phyloP scores from a whole-genome alignment of 768 basidiomycete genomes.

The Amanita muscaria region DNA sequence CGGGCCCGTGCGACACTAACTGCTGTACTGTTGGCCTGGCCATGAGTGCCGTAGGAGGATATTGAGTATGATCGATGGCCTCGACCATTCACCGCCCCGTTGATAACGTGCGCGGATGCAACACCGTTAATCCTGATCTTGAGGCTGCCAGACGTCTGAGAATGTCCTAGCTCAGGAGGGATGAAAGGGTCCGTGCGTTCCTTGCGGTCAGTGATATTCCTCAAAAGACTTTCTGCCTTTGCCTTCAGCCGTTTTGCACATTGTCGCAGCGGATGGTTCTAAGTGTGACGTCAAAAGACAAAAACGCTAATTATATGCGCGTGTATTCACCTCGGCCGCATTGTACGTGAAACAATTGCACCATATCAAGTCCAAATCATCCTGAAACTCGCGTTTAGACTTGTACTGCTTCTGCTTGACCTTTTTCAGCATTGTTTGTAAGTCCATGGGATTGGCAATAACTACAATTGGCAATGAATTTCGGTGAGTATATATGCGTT shows the following conservation, averaged over 20 bases:
- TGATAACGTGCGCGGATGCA: not conserved
- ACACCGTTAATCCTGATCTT: constrained; percentile 7
- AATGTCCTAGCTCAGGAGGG: constrained; percentile 32
- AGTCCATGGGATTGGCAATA: constrained; percentile 92
- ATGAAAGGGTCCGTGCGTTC: constrained; percentile 69
- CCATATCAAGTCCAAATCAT: constrained; percentile 96
- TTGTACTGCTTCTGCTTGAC: constrained; percentile 90
- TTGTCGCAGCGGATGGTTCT: constrained; percentile 85
- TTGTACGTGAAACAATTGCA: constrained; percentile 92
- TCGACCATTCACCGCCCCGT: constrained; percentile 5
- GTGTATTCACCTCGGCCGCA: constrained; percentile 67
- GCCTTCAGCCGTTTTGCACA: constrained; percentile 73
- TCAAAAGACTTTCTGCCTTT: constrained; percentile 81
- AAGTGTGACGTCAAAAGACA: not conserved
- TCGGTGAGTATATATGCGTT: not conserved
- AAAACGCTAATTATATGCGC: not conserved
- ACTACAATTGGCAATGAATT: constrained; percentile 38
- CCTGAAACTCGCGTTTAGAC: constrained; percentile 87
- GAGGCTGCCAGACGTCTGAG: not conserved
- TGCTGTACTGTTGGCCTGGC: not conserved
- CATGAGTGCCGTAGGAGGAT: constrained; percentile 1
- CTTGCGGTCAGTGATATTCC: constrained; percentile 82
- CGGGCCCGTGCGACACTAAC: not conserved
- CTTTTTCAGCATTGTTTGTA: constrained; percentile 87
- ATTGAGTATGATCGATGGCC: not conserved